Conservation (phyloP, 2,329 filamentous ascomycete genomes). For the Ascosphaera acerosa region DNA sequence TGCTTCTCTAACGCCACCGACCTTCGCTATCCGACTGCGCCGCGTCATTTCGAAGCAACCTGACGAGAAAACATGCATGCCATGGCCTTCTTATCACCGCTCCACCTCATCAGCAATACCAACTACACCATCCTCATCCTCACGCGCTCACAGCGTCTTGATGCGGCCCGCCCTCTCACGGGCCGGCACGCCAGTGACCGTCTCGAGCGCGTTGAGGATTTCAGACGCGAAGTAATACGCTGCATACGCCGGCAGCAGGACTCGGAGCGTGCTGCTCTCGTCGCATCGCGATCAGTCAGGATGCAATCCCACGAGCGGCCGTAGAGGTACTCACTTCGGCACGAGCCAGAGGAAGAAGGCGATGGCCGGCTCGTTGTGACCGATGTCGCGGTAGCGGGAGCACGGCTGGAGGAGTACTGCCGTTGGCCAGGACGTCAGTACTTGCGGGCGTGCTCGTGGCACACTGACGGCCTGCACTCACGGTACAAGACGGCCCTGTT, state of each 20-base stretch:
- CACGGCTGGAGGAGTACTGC: conserved; percentile 35
- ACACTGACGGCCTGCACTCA: too few relatives aligned
- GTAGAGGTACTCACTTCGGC: conserved; percentile 31
- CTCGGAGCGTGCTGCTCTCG: conserved; percentile 31
- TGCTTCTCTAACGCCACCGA: too few relatives aligned
- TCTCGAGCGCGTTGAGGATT: conserved; percentile 32
- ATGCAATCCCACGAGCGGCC: background rate
- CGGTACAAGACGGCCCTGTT: conserved; percentile 44
- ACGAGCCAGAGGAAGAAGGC: conserved; percentile 36
- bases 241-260: conserved; percentile 37
- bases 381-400: conserved; percentile 33
- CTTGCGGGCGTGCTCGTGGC: too few relatives aligned
- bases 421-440: conserved; percentile 2
- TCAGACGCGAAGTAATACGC: conserved; percentile 33
- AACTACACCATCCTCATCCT: too few relatives aligned
- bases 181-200: background rate
- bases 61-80: too few relatives aligned
- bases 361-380: conserved; percentile 30
- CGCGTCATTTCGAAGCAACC: too few relatives aligned
- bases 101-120: too few relatives aligned
- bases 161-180: background rate
- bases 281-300: conserved; percentile 5
- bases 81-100: too few relatives aligned
- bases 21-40: too few relatives aligned
- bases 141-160: conserved; percentile 23